Percentiles rank a stretch among this genome's conserved stretches.
These are phyloP conservation scores for Sporothrix schenckii DNA, from an alignment of 2,329 filamentous ascomycete genomes.

Conservation along the genomic window DNA sequence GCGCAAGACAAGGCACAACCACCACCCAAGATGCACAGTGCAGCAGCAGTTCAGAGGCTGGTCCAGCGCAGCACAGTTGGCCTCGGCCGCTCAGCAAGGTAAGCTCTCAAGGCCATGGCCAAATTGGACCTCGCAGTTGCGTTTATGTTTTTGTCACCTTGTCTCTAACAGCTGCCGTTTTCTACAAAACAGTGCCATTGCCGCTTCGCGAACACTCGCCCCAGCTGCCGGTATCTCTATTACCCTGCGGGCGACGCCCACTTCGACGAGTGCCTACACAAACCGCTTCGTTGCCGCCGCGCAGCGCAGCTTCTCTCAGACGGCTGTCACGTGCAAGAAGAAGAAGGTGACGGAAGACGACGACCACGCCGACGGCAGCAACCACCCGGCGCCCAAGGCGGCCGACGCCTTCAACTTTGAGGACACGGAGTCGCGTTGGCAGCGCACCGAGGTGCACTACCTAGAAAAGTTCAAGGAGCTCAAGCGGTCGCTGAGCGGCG, in stretches of 20 bases:
- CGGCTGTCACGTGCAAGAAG: conserved; percentile 31
- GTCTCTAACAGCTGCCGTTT: too few relatives aligned
- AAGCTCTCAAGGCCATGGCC: neutral
- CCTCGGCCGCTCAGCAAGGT: conserved; percentile 29
- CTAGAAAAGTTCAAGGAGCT: conserved; percentile 37
- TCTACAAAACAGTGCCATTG: conserved; percentile 2
- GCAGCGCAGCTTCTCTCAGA: conserved; percentile 33
- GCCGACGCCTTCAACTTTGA: conserved; percentile 34
- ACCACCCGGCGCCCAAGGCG: conserved; percentile 31
- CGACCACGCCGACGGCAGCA: conserved; percentile 22
- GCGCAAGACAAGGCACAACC: neutral
- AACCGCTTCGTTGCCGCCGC: neutral
- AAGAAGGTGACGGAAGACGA: conserved; percentile 26
- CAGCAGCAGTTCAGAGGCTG: conserved; percentile 27
- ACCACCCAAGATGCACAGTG: conserved; percentile 31
- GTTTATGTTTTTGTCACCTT: neutral
- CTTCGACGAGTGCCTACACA: neutral
- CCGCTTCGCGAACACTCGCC: neutral
- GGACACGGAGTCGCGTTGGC: conserved; percentile 37
- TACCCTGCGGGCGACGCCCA: neutral
- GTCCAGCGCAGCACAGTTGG: conserved; percentile 29
- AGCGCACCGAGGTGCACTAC: conserved; percentile 35
- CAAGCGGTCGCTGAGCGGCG: conserved; percentile 29
- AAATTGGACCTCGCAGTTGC: neutral
- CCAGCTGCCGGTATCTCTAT: neutral